Conservation (phyloP, 2,329 filamentous ascomycete species). For the Monosporascus sp. region DNA sequence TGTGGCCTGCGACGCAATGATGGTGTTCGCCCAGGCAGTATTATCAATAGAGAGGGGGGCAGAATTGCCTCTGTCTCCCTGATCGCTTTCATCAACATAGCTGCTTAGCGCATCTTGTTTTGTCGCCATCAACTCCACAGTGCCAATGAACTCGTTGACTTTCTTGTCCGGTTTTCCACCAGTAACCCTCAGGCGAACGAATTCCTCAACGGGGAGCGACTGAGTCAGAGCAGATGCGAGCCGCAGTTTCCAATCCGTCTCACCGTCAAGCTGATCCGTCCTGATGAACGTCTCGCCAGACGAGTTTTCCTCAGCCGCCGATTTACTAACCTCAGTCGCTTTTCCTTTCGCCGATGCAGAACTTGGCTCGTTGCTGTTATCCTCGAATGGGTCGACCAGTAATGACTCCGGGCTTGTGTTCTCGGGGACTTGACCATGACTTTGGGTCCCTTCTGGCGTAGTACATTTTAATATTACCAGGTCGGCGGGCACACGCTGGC, state of each 20-base stretch:
- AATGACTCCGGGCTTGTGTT: constrained; percentile 33
- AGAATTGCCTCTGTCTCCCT: constrained; percentile 43
- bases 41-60: constrained; percentile 88
- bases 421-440: constrained; percentile 25
- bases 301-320: constrained; percentile 34
- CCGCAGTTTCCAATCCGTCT: constrained; percentile 97
- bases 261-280: constrained; percentile 94
- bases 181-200: constrained; percentile 64
- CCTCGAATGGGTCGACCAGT: constrained; percentile 35
- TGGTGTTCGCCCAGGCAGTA: constrained; percentile 97
- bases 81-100: constrained; percentile 26
- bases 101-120: constrained; percentile 43
- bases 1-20: constrained; percentile 86
- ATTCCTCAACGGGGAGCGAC: constrained; percentile 64
- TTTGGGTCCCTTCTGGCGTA: constrained; percentile 44
- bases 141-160: constrained; percentile 94
- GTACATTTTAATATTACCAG: constrained; percentile 87
- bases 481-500: constrained; percentile 90
- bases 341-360: constrained; percentile 31
- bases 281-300: constrained; percentile 91
- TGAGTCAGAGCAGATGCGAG: constrained; percentile 84
- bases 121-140: constrained; percentile 65
- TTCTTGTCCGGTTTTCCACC: constrained; percentile 89
- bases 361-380: constrained; percentile 15
- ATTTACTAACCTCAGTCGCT: constrained; percentile 20